Evolutionary conservation across 106 monocot species (phyloP).

Genomic region (Phalaenopsis equestris): DNA sequence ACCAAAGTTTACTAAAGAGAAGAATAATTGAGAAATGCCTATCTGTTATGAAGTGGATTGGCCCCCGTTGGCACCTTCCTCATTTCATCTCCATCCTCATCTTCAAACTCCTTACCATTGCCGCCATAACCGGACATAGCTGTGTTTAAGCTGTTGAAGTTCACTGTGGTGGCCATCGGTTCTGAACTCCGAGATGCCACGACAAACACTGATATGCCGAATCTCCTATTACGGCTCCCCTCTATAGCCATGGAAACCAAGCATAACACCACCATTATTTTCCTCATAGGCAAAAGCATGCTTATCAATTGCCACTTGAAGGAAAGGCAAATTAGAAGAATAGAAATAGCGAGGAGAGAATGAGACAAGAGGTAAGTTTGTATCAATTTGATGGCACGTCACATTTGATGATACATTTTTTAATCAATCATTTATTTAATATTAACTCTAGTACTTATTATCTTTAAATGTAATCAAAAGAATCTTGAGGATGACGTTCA

Average conservation of each 20-base stretch:
- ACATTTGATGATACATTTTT: too few relatives aligned
- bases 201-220: neutral
- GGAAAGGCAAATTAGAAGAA: too few relatives aligned
- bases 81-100: slow-evolving; percentile 5
- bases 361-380: too few relatives aligned
- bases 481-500: too few relatives aligned
- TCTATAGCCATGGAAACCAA: neutral
- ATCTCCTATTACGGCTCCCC: too few relatives aligned
- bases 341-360: too few relatives aligned
- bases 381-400: too few relatives aligned
- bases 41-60: slow-evolving; percentile 10
- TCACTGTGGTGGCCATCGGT: neutral
- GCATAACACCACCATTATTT: neutral
- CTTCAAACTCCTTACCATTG: neutral
- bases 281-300: neutral
- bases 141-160: neutral
- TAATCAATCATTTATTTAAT: too few relatives aligned
- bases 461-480: too few relatives aligned
- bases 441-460: too few relatives aligned
- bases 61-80: slow-evolving; percentile 4
- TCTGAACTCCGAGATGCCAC: neutral
- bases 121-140: neutral
- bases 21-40: neutral
- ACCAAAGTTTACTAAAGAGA: neutral
- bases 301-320: neutral